Base-by-base conservation (phyloP, 257 asterid species). In the Scutellaria barbata region DNA sequence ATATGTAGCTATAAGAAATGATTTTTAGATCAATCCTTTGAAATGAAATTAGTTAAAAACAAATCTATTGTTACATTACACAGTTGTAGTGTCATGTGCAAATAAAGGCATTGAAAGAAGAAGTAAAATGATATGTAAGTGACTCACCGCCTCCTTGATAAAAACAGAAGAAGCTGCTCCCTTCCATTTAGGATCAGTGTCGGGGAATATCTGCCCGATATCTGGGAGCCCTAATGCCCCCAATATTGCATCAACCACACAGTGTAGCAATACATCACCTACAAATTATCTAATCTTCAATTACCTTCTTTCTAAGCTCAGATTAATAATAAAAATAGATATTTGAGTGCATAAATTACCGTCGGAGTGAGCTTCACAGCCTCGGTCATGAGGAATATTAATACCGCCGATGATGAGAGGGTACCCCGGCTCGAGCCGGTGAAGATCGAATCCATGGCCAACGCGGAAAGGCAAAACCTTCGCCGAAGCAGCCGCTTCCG, bases 241-340 rank as follows among this genome's bases (percentile, higher is more conserved):
- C 82, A 94, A 79, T 66, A 94, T 91, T 10, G 97, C 97, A 81
- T 94, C 97, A 67, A 94, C 99, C 60, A 91, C 96, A 80, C 99
- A 94, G 76, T 94, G 99, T 14, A 94, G 92, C 87, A 94, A 81
- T 72, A 94, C 99, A 78, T 94, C 98, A 20, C 97, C 97, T 94
- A 17, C 16, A n/a, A 78, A 14, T 46, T 37, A 57, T 25, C 60
- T 3, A 6, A 50, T 55, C 58, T 58, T 73, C n/a, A 25, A 25
- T 25, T 25, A 1, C 1, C 30, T 25, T 25, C 30, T 1, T 25
- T 25, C 3, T 25, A 30, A 30, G 35, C 4, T 30, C 12, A 9
- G 37, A 59, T 33, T 12, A n/a, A 35, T 35, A 2, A 7, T 13
- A 13, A 1, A 35, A 7, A 6, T 6, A 6, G 20, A 35, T 11